Evolutionary conservation across 2,329 filamentous ascomycete species (phyloP).

Genomic region (Fusarium protoensiforme): DNA sequence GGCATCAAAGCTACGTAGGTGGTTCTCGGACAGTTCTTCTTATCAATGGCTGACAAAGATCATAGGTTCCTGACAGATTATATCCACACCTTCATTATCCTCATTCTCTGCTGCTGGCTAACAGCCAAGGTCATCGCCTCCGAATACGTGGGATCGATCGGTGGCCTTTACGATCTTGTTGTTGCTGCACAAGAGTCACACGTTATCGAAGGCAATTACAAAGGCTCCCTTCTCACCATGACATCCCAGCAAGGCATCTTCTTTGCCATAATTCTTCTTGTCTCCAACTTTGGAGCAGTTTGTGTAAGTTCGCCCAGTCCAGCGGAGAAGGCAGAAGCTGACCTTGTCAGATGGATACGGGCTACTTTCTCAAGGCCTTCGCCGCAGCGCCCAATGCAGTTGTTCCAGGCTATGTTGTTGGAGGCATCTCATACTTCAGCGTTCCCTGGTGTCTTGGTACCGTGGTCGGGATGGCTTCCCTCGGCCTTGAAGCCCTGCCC

Average conservation of each 20-base stretch:
- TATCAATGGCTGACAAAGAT: background rate
- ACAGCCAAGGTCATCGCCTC: conserved; percentile 83
- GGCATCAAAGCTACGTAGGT: conserved; percentile 80
- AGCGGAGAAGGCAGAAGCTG: background rate
- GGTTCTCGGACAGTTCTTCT: accelerated
- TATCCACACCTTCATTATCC: conserved; percentile 82
- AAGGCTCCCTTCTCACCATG: conserved; percentile 89
- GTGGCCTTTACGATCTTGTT: conserved; percentile 80
- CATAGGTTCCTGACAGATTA: conserved; percentile 79
- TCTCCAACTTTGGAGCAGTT: conserved; percentile 84
- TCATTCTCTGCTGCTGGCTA: conserved; percentile 87
- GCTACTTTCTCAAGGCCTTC: conserved; percentile 94
- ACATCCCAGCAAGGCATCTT: conserved; percentile 75
- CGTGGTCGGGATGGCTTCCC: conserved; percentile 82
- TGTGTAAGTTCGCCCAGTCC: conserved; percentile 55
- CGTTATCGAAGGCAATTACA: conserved; percentile 81
- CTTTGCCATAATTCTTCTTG: conserved; percentile 89
- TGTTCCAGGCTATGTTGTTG: conserved; percentile 86
- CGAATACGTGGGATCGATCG: conserved; percentile 77
- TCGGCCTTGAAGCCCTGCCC: conserved; percentile 55
- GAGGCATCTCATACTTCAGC: conserved; percentile 88
- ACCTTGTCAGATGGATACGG: conserved; percentile 71
- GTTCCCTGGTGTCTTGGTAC: conserved; percentile 90
- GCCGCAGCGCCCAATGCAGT: conserved; percentile 86
- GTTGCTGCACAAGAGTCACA: conserved; percentile 73